Evolutionary conservation across 352 stramenopile genomes (phyloP).

Genomic region (Pythium phragmiticola): DNA sequence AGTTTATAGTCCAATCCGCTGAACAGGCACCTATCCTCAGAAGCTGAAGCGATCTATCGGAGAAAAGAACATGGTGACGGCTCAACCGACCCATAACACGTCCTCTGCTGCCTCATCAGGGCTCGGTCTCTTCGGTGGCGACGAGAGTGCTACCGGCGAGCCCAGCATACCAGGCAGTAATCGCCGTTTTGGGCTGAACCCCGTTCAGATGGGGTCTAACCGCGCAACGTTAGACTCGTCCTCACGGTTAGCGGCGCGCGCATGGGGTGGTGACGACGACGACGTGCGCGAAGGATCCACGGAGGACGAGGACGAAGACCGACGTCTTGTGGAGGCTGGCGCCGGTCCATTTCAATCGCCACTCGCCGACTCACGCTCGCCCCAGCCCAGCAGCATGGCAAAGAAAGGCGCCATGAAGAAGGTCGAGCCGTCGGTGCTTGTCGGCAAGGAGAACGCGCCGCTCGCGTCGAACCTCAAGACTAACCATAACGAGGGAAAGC

Average conservation of each 20-base stretch:
- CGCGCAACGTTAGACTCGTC: background rate
- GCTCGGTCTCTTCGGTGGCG: background rate
- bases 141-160: slow-evolving; percentile 11
- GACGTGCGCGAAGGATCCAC: slow-evolving; percentile 10
- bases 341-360: background rate
- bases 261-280: slow-evolving; percentile 15
- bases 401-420: slow-evolving; percentile 20
- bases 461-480: background rate
- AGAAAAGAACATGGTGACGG: background rate
- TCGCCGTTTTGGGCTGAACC: slow-evolving; percentile 2
- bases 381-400: background rate
- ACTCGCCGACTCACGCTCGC: slow-evolving; percentile 5
- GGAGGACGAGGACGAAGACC: slow-evolving; percentile 25
- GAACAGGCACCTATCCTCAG: slow-evolving; percentile 1
- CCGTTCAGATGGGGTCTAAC: background rate
- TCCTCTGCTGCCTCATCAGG: slow-evolving; percentile 1
- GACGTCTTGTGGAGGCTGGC: slow-evolving; percentile 8
- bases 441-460: slow-evolving; percentile 12
- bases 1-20: slow-evolving; percentile 13
- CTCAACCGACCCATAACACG: background rate
- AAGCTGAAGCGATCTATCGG: slow-evolving; percentile 10
- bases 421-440: slow-evolving; percentile 17
- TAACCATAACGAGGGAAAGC: background rate
- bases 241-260: background rate
- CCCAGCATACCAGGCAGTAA: slow-evolving; percentile 24